These are phyloP conservation scores for Pythium sp. DNA, from an alignment of 352 stramenopile species.

Conservation along the genomic window DNA sequence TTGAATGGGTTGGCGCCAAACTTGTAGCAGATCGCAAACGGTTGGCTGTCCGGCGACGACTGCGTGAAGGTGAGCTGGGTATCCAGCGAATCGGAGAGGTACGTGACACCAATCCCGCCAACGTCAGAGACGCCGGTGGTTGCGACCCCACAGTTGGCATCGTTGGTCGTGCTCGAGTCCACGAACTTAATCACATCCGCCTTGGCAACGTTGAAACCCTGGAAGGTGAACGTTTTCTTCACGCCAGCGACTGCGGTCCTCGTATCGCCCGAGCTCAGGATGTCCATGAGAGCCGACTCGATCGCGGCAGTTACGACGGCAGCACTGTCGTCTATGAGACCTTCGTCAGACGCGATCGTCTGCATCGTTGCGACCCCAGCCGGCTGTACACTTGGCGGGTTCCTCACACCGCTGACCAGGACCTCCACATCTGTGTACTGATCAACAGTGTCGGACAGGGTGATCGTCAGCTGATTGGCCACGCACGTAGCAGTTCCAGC, in stretches of 20 bases:
- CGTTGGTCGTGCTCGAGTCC: conserved; percentile 47
- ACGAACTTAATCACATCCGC: conserved; percentile 65
- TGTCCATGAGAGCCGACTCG: conserved; percentile 32
- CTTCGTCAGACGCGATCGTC: conserved; percentile 39
- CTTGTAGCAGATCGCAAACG: conserved; percentile 69
- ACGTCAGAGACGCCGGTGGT: conserved; percentile 43
- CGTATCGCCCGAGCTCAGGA: conserved; percentile 37
- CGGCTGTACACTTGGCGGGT: conserved; percentile 39
- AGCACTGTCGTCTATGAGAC: conserved; percentile 40
- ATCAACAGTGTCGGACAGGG: conserved; percentile 33
- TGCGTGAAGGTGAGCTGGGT: conserved; percentile 41
- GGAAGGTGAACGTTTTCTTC: conserved; percentile 45
- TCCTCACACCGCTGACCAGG: conserved; percentile 37
- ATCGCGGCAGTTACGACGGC: conserved; percentile 36
- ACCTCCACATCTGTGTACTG: conserved; percentile 38
- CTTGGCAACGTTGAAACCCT: conserved; percentile 32
- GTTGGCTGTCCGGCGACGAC: conserved; percentile 30
- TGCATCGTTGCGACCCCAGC: conserved; percentile 21
- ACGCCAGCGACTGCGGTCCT: conserved; percentile 51
- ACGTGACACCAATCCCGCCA: conserved; percentile 34
- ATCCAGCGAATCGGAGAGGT: conserved; percentile 21
- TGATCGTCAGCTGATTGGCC: conserved; percentile 36
- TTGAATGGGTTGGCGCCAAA: conserved; percentile 71
- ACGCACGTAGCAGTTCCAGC: conserved; percentile 23
- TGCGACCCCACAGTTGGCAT: conserved; percentile 45